Conservation (phyloP, 768 basidiomycete genomes). For the Hypholoma sublateritium region DNA sequence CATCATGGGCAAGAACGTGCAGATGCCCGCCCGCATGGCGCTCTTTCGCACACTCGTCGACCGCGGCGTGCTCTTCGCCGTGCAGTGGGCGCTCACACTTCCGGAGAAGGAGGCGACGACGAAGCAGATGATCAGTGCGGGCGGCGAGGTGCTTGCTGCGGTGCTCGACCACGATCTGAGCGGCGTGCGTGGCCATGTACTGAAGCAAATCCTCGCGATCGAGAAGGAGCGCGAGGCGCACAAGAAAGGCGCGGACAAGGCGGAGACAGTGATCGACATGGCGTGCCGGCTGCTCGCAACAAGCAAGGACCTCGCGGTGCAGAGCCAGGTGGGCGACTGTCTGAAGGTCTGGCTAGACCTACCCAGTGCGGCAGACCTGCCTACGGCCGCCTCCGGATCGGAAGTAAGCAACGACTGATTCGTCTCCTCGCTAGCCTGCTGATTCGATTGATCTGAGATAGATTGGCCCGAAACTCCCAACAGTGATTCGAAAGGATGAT, state of each 20-base stretch:
- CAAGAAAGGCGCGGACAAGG: conserved; percentile 58
- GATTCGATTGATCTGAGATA: background rate
- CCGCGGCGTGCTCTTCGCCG: conserved; percentile 83
- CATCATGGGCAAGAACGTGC: conserved; percentile 95
- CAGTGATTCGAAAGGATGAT: conserved; percentile 68
- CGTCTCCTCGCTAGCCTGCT: too few species aligned
- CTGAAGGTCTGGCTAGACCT: conserved; percentile 82
- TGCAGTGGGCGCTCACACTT: conserved; percentile 87
- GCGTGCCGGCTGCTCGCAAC: conserved; percentile 76
- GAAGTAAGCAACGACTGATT: conserved; percentile 19
- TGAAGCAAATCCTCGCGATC: conserved; percentile 77
- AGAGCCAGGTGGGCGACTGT: conserved; percentile 89
- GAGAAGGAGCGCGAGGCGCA: conserved; percentile 60
- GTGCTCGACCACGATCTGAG: conserved; percentile 90
- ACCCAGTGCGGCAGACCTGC: conserved; percentile 41
- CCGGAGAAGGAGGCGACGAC: conserved; percentile 52
- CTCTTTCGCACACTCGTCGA: conserved; percentile 89
- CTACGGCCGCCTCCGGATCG: conserved; percentile 28
- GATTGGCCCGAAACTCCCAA: conserved; percentile 37
- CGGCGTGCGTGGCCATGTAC: conserved; percentile 80
- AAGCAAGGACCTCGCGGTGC: conserved; percentile 82
- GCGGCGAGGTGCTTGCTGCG: conserved; percentile 81
- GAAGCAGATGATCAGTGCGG: conserved; percentile 71
- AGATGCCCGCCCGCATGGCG: conserved; percentile 79
- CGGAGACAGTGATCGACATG: conserved; percentile 73